Conservation (phyloP, 1,139 yeast species). For the Waltiozyma solani region DNA sequence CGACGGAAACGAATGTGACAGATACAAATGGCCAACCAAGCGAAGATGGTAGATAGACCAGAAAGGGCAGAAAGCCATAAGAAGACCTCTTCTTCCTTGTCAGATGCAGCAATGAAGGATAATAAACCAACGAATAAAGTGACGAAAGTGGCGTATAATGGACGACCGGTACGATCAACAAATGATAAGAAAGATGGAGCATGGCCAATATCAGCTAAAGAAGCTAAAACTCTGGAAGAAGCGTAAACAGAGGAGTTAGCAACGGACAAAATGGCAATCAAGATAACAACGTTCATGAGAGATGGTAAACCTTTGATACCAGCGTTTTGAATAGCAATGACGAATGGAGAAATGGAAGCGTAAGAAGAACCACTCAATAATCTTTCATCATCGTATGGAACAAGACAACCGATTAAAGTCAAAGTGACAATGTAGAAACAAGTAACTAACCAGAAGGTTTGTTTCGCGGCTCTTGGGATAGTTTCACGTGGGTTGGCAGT, state of each 20-base stretch:
- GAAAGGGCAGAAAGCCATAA: slow-evolving; percentile 60
- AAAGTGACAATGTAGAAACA: slow-evolving; percentile 54
- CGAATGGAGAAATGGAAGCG: slow-evolving; percentile 44
- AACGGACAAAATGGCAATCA: slow-evolving; percentile 55
- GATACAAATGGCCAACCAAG: slow-evolving; percentile 57
- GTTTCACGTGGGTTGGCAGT: slow-evolving; percentile 64
- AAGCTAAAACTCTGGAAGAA: slow-evolving; percentile 55
- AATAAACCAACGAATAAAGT: slow-evolving; percentile 46
- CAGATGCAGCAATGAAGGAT: slow-evolving; percentile 54
- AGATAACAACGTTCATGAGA: slow-evolving; percentile 39
- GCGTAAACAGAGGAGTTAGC: slow-evolving; percentile 62
- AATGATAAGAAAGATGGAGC: slow-evolving; percentile 49
- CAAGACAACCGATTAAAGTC: slow-evolving; percentile 55
- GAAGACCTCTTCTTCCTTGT: slow-evolving; percentile 46
- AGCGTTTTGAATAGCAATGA: slow-evolving; percentile 39
- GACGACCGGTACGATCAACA: slow-evolving; percentile 59
- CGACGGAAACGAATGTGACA: slow-evolving; percentile 54
- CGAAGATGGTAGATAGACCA: slow-evolving; percentile 55
- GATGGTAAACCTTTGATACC: slow-evolving; percentile 39
- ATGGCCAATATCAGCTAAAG: slow-evolving; percentile 55
- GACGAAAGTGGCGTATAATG: slow-evolving; percentile 43
- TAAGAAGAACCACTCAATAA: slow-evolving; percentile 37
- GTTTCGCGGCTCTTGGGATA: slow-evolving; percentile 65
- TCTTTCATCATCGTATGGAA: slow-evolving; percentile 48
- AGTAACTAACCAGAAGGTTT: slow-evolving; percentile 70